Conservation (phyloP, 345 rosid species). For the Luvunga scandens region DNA sequence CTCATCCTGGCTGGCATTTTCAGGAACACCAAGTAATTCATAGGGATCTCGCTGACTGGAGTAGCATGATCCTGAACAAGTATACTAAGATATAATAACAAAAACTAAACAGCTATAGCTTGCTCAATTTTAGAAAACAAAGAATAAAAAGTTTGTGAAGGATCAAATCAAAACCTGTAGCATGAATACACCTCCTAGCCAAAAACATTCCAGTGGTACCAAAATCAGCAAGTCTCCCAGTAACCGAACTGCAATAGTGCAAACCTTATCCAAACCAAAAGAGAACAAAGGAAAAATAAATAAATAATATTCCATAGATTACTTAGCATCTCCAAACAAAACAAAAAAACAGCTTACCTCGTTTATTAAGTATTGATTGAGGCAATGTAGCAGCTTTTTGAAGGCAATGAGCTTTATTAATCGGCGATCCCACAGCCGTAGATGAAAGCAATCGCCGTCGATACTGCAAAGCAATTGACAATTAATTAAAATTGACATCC, state of each 20-base stretch:
- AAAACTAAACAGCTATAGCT: not conserved
- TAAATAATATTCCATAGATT: not conserved
- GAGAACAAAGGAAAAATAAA: conserved; percentile 1
- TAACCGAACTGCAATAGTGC: conserved; percentile 32
- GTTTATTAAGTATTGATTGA: conserved; percentile 20
- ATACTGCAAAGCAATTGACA: conserved; percentile 33
- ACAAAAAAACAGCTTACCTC: conserved; percentile 34
- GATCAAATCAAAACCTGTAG: conserved; percentile 46
- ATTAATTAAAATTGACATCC: not conserved
- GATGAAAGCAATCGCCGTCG: conserved; percentile 45
- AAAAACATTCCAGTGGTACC: conserved; percentile 28
- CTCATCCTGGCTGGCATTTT: conserved; percentile 69
- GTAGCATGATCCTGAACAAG: conserved; percentile 37
- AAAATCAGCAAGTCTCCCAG: conserved; percentile 29
- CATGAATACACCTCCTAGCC: conserved; percentile 50
- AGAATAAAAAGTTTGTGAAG: not conserved
- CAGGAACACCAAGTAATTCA: conserved; percentile 74
- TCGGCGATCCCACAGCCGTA: conserved; percentile 26
- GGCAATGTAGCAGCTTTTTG: conserved; percentile 15
- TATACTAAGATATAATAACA: not conserved
- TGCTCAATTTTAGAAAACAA: not conserved
- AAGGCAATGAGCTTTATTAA: conserved; percentile 17
- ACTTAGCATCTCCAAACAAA: not conserved
- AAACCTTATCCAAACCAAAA: conserved; percentile 25
- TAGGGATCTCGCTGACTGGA: conserved; percentile 53